A percentile compares a stretch with the other conserved stretches of the same genome.
Evolutionary conservation across 805 yeast species (phyloP).

Genomic region (Metschnikowia corniflorae): DNA sequence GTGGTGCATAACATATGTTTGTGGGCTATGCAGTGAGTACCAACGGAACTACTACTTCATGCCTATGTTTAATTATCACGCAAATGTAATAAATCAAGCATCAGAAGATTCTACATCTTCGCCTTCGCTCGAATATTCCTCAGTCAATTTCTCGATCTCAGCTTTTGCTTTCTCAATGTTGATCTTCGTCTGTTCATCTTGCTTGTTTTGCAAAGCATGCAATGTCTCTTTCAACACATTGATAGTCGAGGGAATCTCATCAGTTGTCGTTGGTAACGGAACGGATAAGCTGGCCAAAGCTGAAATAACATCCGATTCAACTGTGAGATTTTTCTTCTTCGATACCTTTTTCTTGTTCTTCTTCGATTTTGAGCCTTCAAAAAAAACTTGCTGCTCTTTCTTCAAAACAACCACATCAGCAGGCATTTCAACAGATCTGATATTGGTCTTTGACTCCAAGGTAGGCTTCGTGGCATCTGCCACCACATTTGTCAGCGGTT

Average conservation of each 20-base stretch:
- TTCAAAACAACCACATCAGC: constrained; percentile 60
- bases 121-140: too few species aligned
- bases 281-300: constrained; percentile 73
- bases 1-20: too few species aligned
- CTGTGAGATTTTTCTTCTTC: constrained; percentile 56
- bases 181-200: constrained; percentile 75
- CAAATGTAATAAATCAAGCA: too few species aligned
- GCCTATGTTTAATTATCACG: too few species aligned
- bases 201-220: constrained; percentile 61
- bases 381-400: constrained; percentile 58
- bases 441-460: constrained; percentile 21
- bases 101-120: too few species aligned
- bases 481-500: constrained; percentile 40
- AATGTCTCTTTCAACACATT: constrained; percentile 70
- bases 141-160: constrained; percentile 65
- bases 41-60: too few species aligned
- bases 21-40: too few species aligned
- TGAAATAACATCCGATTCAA: constrained; percentile 78
- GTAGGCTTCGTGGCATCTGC: constrained; percentile 25
- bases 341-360: constrained; percentile 44
- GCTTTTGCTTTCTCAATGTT: constrained; percentile 75
- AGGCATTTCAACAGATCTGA: constrained; percentile 58
- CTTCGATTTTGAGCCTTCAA: constrained; percentile 45
- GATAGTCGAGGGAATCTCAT: constrained; percentile 63
- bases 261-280: constrained; percentile 72